phyloP scores from a whole-genome alignment of 352 stramenopile genomes.

The Phytophthora uliginosa region DNA sequence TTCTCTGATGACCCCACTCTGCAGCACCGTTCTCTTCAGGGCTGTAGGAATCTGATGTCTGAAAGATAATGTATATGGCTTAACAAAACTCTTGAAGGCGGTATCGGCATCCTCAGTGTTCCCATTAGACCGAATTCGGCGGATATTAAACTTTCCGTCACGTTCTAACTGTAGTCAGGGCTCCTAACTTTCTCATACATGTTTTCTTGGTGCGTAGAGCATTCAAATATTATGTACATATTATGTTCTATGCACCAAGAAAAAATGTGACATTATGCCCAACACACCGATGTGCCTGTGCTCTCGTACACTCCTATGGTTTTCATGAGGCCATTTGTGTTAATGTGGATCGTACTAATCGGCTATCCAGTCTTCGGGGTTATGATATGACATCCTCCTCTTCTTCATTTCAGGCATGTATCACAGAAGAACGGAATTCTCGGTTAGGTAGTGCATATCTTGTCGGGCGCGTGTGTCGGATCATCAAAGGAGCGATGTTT shows the following conservation, averaged over 20 bases:
- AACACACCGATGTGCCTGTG: constrained; percentile 13
- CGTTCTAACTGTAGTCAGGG: constrained; percentile 7
- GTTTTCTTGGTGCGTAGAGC: constrained; percentile 9
- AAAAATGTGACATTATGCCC: neutral
- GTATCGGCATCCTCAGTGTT: constrained; percentile 20
- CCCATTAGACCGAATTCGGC: constrained; percentile 7
- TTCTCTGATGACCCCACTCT: constrained; percentile 16
- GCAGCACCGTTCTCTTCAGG: constrained; percentile 25
- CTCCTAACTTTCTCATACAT: constrained; percentile 10
- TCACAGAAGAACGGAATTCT: neutral
- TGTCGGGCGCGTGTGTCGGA: neutral
- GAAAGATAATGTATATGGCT: constrained; percentile 9
- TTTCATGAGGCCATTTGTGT: constrained; percentile 22
- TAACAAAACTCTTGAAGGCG: constrained; percentile 19
- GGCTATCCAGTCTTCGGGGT: constrained; percentile 1
- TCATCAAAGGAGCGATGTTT: constrained; percentile 11
- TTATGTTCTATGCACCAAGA: too few relatives aligned
- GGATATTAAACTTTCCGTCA: constrained; percentile 11
- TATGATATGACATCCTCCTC: constrained; percentile 13
- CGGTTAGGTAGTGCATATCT: too few relatives aligned
- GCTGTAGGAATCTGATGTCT: constrained; percentile 12
- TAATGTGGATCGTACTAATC: constrained; percentile 9
- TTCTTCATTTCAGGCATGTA: constrained; percentile 23
- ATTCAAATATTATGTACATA: too few relatives aligned
- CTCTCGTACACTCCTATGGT: constrained; percentile 10